Percentiles rank a stretch among this genome's conserved stretches.
Evolutionary conservation across 2,329 filamentous ascomycete species (phyloP).

Genomic region (Aspergillus bombycis): DNA sequence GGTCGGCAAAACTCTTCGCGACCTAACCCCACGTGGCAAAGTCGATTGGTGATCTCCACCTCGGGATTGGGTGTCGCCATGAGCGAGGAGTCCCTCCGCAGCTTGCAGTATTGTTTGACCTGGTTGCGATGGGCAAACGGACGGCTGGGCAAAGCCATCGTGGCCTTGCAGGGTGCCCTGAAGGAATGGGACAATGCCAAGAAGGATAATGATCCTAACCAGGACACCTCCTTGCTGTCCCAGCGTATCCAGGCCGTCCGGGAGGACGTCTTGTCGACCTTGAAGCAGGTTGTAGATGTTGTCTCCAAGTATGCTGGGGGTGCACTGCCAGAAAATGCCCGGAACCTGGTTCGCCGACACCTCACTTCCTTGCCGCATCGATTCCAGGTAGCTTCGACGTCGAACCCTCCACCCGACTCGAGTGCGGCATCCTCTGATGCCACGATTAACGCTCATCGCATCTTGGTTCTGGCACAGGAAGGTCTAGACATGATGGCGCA

Average conservation of each 20-base stretch:
- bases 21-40: slow-evolving; percentile 66
- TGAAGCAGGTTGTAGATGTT: slow-evolving; percentile 79
- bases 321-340: slow-evolving; percentile 85
- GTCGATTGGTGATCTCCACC: slow-evolving; percentile 83
- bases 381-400: slow-evolving; percentile 72
- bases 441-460: slow-evolving; percentile 68
- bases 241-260: slow-evolving; percentile 69
- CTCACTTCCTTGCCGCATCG: slow-evolving; percentile 82
- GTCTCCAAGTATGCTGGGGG: slow-evolving; percentile 92
- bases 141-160: slow-evolving; percentile 75
- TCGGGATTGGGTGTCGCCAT: slow-evolving; percentile 90
- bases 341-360: slow-evolving; percentile 79
- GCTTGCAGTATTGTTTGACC: slow-evolving; percentile 79
- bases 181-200: slow-evolving; percentile 74
- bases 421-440: slow-evolving; percentile 47
- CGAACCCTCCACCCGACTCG: slow-evolving; percentile 38
- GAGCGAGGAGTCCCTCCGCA: slow-evolving; percentile 82
- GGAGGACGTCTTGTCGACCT: slow-evolving; percentile 72
- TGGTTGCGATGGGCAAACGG: slow-evolving; percentile 82
- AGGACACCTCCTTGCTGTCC: slow-evolving; percentile 25
- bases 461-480: slow-evolving; percentile 84
- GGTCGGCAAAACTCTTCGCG: slow-evolving; percentile 35
- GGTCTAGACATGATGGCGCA: slow-evolving; percentile 93
- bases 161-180: slow-evolving; percentile 72
- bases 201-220: slow-evolving; percentile 28